phyloP scores from a whole-genome alignment of 2,329 filamentous ascomycete species.

The Xylaria arbuscula region DNA sequence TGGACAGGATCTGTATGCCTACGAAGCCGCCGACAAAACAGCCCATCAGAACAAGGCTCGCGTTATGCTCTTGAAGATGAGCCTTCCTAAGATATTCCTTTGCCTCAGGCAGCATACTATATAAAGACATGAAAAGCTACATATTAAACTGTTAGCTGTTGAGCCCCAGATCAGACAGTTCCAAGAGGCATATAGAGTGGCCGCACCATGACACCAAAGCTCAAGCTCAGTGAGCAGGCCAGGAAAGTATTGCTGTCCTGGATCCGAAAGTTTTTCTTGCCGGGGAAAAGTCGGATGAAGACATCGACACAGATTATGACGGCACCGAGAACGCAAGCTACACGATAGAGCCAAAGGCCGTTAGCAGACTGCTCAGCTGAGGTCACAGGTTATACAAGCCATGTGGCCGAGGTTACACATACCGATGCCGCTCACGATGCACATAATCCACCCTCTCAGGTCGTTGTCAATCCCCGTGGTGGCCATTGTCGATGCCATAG shows the following conservation, averaged over 20 bases:
- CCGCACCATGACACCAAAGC: constrained; percentile 94
- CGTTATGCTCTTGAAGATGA: constrained; percentile 72
- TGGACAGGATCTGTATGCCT: constrained; percentile 79
- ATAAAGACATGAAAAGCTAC: constrained; percentile 90
- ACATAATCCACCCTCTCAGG: constrained; percentile 93
- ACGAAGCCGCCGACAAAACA: constrained; percentile 79
- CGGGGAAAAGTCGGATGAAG: constrained; percentile 76
- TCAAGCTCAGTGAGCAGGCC: constrained; percentile 87
- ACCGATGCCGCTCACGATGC: constrained; percentile 80
- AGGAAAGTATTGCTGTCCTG: constrained; percentile 90
- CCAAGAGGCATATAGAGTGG: background rate
- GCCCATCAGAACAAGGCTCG: constrained; percentile 75
- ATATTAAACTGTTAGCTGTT: constrained; percentile 2
- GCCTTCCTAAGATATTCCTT: constrained; percentile 79
- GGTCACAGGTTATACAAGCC: constrained; percentile 14
- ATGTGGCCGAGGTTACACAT: constrained; percentile 50
- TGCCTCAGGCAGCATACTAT: constrained; percentile 91
- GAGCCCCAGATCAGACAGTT: background rate
- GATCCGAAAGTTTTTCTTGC: constrained; percentile 82
- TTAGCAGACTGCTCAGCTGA: constrained; percentile 32
- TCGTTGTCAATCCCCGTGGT: constrained; percentile 73
- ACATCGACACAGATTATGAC: constrained; percentile 89
- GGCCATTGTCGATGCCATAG: constrained; percentile 53
- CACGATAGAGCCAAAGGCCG: constrained; percentile 11
- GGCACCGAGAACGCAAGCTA: constrained; percentile 77